Base-by-base conservation (phyloP, 1,284 basidiomycete species). In the Rhizoctonia solani region DNA sequence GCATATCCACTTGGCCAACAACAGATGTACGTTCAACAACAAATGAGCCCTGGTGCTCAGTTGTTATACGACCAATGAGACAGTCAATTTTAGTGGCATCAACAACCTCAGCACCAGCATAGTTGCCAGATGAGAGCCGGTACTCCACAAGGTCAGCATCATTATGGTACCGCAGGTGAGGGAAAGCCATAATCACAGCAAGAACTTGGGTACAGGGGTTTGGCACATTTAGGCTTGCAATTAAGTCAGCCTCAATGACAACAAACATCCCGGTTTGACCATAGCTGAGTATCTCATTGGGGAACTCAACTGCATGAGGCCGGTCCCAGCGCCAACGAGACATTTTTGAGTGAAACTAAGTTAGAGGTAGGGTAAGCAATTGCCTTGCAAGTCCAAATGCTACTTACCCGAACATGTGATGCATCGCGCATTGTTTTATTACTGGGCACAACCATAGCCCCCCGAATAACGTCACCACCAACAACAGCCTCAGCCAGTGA, bases 1-100 rank as follows among this genome's bases (percentile, higher is more conserved):
- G 59, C 47, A 63, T 52, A 34, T 63, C 59, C 13, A 63, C n/a
- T 27, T 53, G 49, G 14, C 59, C 59, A 47, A 63, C 59, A 4
- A 39, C 39, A 4, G 34, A 50, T n/a, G 34, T 39, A 9, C 34
- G 59, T 11, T 63, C 30, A 27, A 63, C 34, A 27, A 61, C 50
- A 25, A 27, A 52, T 16, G 47, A 53, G 34, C 32, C 42, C 14
- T 30, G 27, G 42, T n/a, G 16, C 27, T 32, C 11, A 23, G 21
- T 44, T n/a, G 9, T 39, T 16, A 21, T 16, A 44, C 29, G 30
- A 30, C 56, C 49, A 19, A 65, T 19, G 9, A 65, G 59, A 19
- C 59, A 53, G 27, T 53, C 49, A 13, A 65, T 53, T 3, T 53
- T 19, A n/a, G 14, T 5, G 2, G 30, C 50, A 16, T 65, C 49